Conservation (phyloP, 306 rosid genomes). For the Gleditsia sinensis region DNA sequence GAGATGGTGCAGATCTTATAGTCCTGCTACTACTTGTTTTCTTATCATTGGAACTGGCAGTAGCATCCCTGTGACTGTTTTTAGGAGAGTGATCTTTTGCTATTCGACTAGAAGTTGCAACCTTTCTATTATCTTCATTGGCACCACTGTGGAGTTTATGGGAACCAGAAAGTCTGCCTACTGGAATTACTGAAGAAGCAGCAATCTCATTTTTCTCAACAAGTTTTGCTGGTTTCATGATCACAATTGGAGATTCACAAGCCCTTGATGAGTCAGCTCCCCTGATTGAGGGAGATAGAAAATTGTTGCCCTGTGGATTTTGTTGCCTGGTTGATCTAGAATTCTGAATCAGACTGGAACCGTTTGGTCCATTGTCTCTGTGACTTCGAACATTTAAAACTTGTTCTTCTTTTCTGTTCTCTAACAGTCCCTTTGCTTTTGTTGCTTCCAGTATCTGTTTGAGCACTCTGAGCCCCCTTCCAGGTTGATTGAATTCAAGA, state of each 20-base stretch:
- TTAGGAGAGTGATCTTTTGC: slow-evolving; percentile 55
- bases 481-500: slow-evolving; percentile 82
- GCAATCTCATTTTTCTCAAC: slow-evolving; percentile 61
- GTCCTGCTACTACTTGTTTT: slow-evolving; percentile 48
- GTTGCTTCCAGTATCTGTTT: slow-evolving; percentile 87
- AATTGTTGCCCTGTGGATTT: slow-evolving; percentile 45
- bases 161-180: slow-evolving; percentile 46
- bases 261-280: slow-evolving; percentile 48
- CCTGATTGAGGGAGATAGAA: slow-evolving; percentile 42
- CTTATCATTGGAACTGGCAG: slow-evolving; percentile 56
- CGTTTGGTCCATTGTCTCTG: slow-evolving; percentile 50
- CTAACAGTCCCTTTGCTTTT: slow-evolving; percentile 75
- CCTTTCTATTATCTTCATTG: slow-evolving; percentile 42
- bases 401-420: slow-evolving; percentile 60
- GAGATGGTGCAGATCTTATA: slow-evolving; percentile 48
- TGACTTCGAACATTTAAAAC: slow-evolving; percentile 49
- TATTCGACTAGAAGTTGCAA: slow-evolving; percentile 42
- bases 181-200: slow-evolving; percentile 58
- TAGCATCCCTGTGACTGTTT: slow-evolving; percentile 42
- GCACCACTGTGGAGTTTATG: slow-evolving; percentile 44
- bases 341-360: slow-evolving; percentile 44
- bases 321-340: slow-evolving; percentile 49
- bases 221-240: slow-evolving; percentile 85
- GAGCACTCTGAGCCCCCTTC: slow-evolving; percentile 84
- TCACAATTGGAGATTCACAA: slow-evolving; percentile 78